These are phyloP conservation scores for Fusarium verticillioides DNA, from an alignment of 2,329 filamentous ascomycete genomes.

Conservation along the genomic window DNA sequence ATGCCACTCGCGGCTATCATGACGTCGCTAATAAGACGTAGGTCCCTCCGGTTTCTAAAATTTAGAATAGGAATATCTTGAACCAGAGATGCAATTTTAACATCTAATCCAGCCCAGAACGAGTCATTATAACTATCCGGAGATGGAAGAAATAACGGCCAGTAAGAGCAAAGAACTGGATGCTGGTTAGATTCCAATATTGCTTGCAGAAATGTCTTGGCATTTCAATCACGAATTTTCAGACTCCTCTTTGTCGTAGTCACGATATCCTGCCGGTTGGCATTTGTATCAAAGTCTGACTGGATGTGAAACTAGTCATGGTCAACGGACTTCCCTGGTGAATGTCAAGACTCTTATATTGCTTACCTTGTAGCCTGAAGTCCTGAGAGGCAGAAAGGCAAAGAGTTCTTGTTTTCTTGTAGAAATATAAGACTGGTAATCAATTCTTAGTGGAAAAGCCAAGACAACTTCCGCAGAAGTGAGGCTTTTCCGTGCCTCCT, in stretches of 20 bases:
- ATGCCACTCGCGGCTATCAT: too few relatives aligned
- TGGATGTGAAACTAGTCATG: slow-evolving; percentile 24
- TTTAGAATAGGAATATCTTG: too few relatives aligned
- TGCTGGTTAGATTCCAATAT: slow-evolving; percentile 23
- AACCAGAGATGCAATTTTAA: too few relatives aligned
- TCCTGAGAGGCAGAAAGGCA: slow-evolving; percentile 19
- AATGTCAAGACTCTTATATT: fast-evolving
- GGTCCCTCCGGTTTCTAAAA: too few relatives aligned
- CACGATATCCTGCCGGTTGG: slow-evolving; percentile 24
- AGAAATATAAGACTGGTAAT: neutral
- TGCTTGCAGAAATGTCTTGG: neutral
- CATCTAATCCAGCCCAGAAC: too few relatives aligned
- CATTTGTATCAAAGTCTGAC: slow-evolving; percentile 28
- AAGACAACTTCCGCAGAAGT: slow-evolving; percentile 26
- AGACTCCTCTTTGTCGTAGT: slow-evolving; percentile 21
- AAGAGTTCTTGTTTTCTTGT: slow-evolving; percentile 22
- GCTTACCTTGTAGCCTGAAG: slow-evolving; percentile 15
- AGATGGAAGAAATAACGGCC: slow-evolving; percentile 35
- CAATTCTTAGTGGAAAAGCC: slow-evolving; percentile 22
- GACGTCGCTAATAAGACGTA: too few relatives aligned
- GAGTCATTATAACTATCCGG: too few relatives aligned
- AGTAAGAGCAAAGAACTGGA: slow-evolving; percentile 16
- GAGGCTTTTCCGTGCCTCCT: neutral
- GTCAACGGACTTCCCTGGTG: too few relatives aligned
- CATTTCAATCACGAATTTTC: neutral